Evolutionary conservation across 257 asterid genomes (phyloP).

Genomic region (Eustoma russellianum): DNA sequence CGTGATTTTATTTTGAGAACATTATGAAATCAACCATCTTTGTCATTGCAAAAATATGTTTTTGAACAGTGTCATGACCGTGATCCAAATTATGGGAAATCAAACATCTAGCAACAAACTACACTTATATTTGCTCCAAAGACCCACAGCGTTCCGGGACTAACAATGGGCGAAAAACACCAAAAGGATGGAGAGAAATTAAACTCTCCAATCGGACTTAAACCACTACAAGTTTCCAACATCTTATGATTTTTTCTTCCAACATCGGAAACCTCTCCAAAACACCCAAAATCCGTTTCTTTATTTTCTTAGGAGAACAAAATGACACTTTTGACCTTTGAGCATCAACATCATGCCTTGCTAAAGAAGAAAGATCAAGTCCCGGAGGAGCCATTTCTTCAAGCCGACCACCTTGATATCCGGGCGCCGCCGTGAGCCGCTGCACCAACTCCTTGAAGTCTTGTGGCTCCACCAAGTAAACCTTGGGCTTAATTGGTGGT

Average conservation of each 20-base stretch:
- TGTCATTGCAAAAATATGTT: too few species aligned
- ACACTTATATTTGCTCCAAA: too few species aligned
- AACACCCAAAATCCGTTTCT: not conserved
- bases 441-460: conserved; percentile 65
- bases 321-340: not conserved
- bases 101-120: too few species aligned
- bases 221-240: conserved; percentile 21
- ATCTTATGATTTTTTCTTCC: conserved; percentile 1
- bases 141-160: conserved; percentile 39
- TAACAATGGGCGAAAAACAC: conserved; percentile 55
- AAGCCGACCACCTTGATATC: conserved; percentile 13
- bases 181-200: conserved; percentile 52
- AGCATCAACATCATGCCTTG: not conserved
- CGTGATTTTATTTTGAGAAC: too few species aligned
- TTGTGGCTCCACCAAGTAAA: conserved; percentile 47
- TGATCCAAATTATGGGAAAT: too few species aligned
- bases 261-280: too few species aligned
- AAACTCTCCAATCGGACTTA: conserved; percentile 32
- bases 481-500: conserved; percentile 56
- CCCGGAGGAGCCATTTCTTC: conserved; percentile 64
- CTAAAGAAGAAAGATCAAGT: conserved; percentile 22
- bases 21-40: too few species aligned
- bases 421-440: conserved; percentile 49
- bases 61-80: too few species aligned
- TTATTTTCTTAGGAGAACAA: not conserved